These are phyloP conservation scores for Mycena epipterygia DNA, from an alignment of 768 basidiomycete species.

Conservation along the genomic window DNA sequence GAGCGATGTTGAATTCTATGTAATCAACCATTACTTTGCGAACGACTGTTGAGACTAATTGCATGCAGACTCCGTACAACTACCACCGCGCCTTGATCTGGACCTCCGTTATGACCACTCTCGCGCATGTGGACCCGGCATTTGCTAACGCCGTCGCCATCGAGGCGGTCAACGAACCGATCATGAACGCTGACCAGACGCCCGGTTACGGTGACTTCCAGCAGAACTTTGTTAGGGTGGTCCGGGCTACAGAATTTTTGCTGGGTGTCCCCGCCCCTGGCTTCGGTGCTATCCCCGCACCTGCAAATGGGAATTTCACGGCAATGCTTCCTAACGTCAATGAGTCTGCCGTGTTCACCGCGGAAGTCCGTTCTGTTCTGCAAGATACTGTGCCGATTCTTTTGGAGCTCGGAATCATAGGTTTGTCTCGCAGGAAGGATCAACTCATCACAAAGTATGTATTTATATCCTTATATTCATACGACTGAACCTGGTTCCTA, in stretches of 20 bases:
- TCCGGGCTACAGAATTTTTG: conserved; percentile 73
- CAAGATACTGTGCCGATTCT: conserved; percentile 55
- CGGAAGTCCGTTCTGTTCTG: conserved; percentile 48
- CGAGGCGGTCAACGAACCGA: conserved; percentile 84
- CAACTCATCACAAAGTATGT: conserved; percentile 53
- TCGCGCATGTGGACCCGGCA: conserved; percentile 77
- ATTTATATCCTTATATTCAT: background rate
- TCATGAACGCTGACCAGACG: conserved; percentile 77
- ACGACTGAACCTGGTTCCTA: conserved; percentile 45
- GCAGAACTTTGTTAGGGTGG: conserved; percentile 74
- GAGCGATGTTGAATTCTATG: conserved; percentile 78
- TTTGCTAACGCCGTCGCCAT: conserved; percentile 78
- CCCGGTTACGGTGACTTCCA: conserved; percentile 81
- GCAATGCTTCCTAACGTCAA: conserved; percentile 39
- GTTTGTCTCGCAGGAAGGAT: conserved; percentile 25
- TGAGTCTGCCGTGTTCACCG: conserved; percentile 40
- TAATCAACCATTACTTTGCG: conserved; percentile 38
- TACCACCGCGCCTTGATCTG: conserved; percentile 86
- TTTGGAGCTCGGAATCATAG: conserved; percentile 40
- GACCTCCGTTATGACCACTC: conserved; percentile 83
- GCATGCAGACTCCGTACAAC: conserved; percentile 71
- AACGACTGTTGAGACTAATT: conserved; percentile 1
- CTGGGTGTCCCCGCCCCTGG: conserved; percentile 67
- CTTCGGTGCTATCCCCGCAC: conserved; percentile 36
- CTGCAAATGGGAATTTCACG: conserved; percentile 42